These are phyloP conservation scores for Crithidia mellificae DNA, from an alignment of 208 protist genomes.

Conservation along the genomic window DNA sequence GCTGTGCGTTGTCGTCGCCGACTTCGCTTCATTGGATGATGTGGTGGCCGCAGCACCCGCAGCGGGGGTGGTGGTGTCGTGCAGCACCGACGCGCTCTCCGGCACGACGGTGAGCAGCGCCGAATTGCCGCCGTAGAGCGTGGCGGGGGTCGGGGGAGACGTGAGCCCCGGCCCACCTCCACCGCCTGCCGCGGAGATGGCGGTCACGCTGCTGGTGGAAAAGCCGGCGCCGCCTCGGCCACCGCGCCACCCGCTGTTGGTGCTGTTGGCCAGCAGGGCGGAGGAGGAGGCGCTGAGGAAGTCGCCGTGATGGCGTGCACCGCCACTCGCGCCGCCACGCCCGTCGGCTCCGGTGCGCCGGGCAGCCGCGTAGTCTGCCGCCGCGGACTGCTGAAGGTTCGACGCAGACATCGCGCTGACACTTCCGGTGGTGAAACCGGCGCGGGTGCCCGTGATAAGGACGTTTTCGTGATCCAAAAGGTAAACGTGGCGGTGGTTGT, in stretches of 20 bases:
- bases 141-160: background rate
- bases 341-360: background rate
- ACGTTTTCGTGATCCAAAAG: conserved; percentile 83
- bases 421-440: background rate
- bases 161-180: background rate
- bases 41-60: background rate
- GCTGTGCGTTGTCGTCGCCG: background rate
- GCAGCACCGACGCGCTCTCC: background rate
- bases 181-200: background rate
- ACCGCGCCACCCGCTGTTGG: background rate
- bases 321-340: background rate
- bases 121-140: conserved; percentile 9
- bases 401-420: background rate
- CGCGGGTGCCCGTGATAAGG: conserved; percentile 40
- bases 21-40: too few species aligned
- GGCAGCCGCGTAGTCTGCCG: background rate
- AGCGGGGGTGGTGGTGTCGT: background rate
- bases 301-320: background rate
- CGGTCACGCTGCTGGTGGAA: background rate
- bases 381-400: background rate
- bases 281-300: conserved; percentile 4
- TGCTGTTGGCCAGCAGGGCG: conserved; percentile 9
- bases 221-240: background rate
- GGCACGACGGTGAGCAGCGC: background rate
- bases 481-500: conserved; percentile 64